Percentiles rank a stretch among this genome's conserved stretches.
phyloP scores from a whole-genome alignment of 192 early-diverging fungal species.

The Coemansia sp. region DNA sequence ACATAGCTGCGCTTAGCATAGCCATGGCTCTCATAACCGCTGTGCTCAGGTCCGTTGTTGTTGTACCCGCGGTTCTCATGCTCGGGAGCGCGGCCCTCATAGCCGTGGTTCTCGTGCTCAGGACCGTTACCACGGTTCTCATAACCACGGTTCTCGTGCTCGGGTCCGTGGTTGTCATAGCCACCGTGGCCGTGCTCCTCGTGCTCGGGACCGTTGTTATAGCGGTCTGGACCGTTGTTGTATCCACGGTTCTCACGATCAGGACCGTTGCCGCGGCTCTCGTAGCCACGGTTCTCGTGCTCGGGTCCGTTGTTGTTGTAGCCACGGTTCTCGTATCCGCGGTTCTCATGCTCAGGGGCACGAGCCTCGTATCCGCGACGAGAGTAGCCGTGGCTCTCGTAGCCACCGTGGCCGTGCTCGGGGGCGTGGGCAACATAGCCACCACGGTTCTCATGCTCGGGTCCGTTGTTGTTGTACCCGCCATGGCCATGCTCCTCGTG shows the following conservation, averaged over 20 bases:
- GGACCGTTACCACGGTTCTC: slow-evolving; percentile 1
- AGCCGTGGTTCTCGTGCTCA: slow-evolving; percentile 8
- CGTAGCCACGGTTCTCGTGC: not conserved
- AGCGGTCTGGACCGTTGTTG: not conserved
- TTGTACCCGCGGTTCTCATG: slow-evolving; percentile 14
- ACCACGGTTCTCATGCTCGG: slow-evolving; percentile 7
- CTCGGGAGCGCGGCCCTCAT: slow-evolving; percentile 8
- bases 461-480: slow-evolving; percentile 13
- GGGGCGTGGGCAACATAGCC: not conserved
- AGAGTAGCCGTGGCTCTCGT: slow-evolving; percentile 2
- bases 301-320: not conserved
- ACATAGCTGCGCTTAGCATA: slow-evolving; percentile 28
- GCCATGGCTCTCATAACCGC: slow-evolving; percentile 15
- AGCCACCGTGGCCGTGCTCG: slow-evolving; percentile 10
- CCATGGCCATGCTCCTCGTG: not conserved
- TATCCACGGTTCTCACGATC: slow-evolving; percentile 7
- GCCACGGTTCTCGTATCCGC: slow-evolving; percentile 8
- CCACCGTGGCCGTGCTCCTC: slow-evolving; percentile 11
- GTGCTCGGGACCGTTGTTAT: slow-evolving; percentile 3
- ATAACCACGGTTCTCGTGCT: slow-evolving; percentile 17
- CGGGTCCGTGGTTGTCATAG: not conserved
- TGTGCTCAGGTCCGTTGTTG: not conserved
- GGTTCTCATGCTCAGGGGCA: slow-evolving; percentile 11
- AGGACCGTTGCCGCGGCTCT: slow-evolving; percentile 4
- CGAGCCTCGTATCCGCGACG: not conserved